Percentiles rank a stretch among this genome's conserved stretches.
These are phyloP conservation scores for Dictyostelium brefeldianum DNA, from an alignment of 78 protist genomes.

Conservation along the genomic window DNA sequence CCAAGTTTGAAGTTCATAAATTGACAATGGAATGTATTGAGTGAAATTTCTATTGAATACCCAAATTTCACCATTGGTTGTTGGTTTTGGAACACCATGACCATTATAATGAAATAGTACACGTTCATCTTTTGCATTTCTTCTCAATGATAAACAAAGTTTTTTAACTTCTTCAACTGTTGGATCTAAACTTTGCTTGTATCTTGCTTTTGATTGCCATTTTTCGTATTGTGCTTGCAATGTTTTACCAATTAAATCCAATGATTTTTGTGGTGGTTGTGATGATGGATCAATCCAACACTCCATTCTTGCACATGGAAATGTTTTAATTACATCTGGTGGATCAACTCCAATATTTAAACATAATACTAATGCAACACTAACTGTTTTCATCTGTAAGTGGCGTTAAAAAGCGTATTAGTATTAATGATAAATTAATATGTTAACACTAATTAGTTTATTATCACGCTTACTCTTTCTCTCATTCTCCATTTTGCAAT, in stretches of 20 bases:
- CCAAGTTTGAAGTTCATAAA: slow-evolving; percentile 96
- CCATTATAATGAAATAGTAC: slow-evolving; percentile 99
- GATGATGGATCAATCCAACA: slow-evolving; percentile 93
- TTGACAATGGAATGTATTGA: slow-evolving; percentile 97
- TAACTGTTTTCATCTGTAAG: slow-evolving; percentile 91
- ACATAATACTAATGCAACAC: slow-evolving; percentile 94
- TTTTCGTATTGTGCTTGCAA: slow-evolving; percentile 93
- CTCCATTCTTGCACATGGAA: slow-evolving; percentile 94
- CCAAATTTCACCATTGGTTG: slow-evolving; percentile 97
- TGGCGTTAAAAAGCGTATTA: background rate
- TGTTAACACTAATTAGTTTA: background rate
- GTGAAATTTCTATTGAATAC: slow-evolving; percentile 97
- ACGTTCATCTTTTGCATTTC: slow-evolving; percentile 93
- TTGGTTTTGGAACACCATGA: slow-evolving; percentile 99
- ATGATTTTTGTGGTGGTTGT: slow-evolving; percentile 89
- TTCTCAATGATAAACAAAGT: slow-evolving; percentile 88
- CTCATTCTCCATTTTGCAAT: slow-evolving; percentile 88
- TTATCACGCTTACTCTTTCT: slow-evolving; percentile 84
- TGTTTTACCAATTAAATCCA: slow-evolving; percentile 90
- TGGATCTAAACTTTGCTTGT: slow-evolving; percentile 89
- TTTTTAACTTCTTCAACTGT: slow-evolving; percentile 89
- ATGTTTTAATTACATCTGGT: slow-evolving; percentile 93
- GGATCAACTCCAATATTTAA: slow-evolving; percentile 99
- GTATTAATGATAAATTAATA: too few species aligned
- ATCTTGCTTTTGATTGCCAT: slow-evolving; percentile 92